Evolutionary conservation across 139 green algal genomes (phyloP), one percentile per base, ranked within the genome.

Genomic region (Limnomonas spitsbergensis): DNA sequence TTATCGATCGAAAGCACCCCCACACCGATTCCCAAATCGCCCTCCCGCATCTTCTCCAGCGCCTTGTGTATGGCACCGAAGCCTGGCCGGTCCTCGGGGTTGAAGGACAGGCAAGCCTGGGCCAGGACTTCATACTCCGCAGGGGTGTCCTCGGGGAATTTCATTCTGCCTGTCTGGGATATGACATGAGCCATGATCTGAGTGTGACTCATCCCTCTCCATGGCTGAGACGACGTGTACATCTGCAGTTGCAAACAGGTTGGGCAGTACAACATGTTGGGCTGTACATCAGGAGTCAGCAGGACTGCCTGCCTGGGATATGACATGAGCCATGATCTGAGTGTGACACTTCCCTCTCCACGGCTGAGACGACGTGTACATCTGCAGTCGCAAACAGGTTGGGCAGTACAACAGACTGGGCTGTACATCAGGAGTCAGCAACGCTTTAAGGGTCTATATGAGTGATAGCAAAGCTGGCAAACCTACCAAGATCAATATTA

Each of bases 181-280:
- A 20, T 34, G n/a, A 71, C 61, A 14, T 71, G 26, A 35, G n/a
- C 27, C 61, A 71, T 34, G n/a, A 71, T 71, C 61, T 71, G 61
- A 14, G 26, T 20, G 24, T 71, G 61, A 71, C 27, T 71, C 26
- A 71, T 38, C 24, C 61, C 61, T 38, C 26, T 34, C 26, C 24
- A 71, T 31, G 61, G 61, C 26, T 34, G 61, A 34, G 26, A 38
- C 26, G 9, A 7, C 9, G 61, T 71, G n/a, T 71, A 71, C 9
- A 71, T 32, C 47, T 61, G 47, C 47, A 61, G n/a, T n/a, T n/a
- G n/a, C n/a, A n/a, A n/a, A n/a, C n/a, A n/a, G n/a, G n/a, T n/a
- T n/a, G n/a, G n/a, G n/a, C n/a, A n/a, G n/a, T n/a, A n/a, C n/a
- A n/a, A n/a, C n/a, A n/a, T n/a, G n/a, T n/a, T n/a, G n/a, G n/a